Base-by-base conservation (phyloP, 108 stramenopile genomes). In the Cafeteria roenbergensis region DNA sequence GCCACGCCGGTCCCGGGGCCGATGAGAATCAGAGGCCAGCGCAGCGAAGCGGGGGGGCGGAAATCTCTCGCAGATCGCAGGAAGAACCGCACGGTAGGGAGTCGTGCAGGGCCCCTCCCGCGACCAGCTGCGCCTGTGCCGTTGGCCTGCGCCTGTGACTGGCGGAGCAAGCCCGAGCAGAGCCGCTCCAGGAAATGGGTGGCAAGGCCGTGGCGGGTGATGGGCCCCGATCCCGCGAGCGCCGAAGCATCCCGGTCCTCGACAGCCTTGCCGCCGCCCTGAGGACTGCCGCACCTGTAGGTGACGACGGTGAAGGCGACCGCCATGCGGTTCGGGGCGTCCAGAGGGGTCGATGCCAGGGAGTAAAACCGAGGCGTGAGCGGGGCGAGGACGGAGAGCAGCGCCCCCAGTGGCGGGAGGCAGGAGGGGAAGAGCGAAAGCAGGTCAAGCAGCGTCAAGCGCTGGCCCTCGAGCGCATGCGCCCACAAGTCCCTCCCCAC, bases 1-100 rank as follows among this genome's bases (percentile, higher is more conserved):
- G 97, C 94, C 31, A 99, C 84, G 17, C 97, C 97, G 3, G 97
- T 96, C 26, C 97, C 97, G 1, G 97, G 97, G 26, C 97, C 97
- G 48, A 99, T 84, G 65, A 99, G 76, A 50, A 99, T 74, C 29
- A 96, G 65, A 1, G 94, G 93, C 27, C 75, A 82, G 9, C 71
- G 62, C 8, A 86, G 69, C 6, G 79, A 64, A 0, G 66, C 52
- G 21, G 97, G 94, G 25, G 91, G 68, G 22, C 73, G 78, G 75
- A 99, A 96, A 25, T 89, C 87, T 14, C 69, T 76, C 2, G 88
- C 80, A 26, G 86, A 87, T 35, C 89, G 87, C 0, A 89, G 88
- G 61, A 90, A 90, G 53, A 93, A 86, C 51, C 72, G 67, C n/a
- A 92, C 20, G 12, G 50, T 38, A 17, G 83, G 74, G 30, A 55